Percentiles rank a stretch among this genome's conserved stretches.
These are phyloP conservation scores for Colletotrichum tamarilloi DNA, from an alignment of 2,329 filamentous ascomycete species.

Conservation along the genomic window DNA sequence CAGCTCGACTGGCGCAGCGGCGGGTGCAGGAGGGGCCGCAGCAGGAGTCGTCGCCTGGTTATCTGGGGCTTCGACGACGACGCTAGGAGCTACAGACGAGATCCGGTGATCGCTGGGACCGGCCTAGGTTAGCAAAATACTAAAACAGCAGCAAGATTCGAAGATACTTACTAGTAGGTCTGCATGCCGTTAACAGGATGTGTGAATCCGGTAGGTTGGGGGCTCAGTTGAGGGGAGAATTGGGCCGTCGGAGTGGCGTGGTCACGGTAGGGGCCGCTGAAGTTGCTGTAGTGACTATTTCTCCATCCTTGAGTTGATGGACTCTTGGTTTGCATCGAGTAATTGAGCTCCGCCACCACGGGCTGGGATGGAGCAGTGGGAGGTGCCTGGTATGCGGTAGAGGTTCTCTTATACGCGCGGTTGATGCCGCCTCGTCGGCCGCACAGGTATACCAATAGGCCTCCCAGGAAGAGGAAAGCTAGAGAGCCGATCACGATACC, in stretches of 20 bases:
- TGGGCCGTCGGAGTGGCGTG: not conserved
- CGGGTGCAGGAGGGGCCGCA: not conserved
- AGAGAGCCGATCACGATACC: conserved; percentile 67
- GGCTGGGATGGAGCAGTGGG: not conserved
- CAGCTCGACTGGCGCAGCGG: conserved; percentile 46
- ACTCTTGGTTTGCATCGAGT: conserved; percentile 39
- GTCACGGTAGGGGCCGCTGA: conserved; percentile 38
- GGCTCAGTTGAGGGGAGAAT: conserved; percentile 35
- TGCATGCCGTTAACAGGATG: conserved; percentile 15
- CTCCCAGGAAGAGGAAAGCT: conserved; percentile 55
- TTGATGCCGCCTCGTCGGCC: conserved; percentile 53
- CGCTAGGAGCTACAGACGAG: conserved; percentile 19
- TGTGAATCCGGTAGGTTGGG: conserved; percentile 11
- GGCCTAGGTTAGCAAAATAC: not conserved
- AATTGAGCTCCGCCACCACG: conserved; percentile 24
- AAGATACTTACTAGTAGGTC: conserved; percentile 43
- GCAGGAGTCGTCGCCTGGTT: conserved; percentile 30
- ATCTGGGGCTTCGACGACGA: conserved; percentile 26
- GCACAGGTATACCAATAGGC: conserved; percentile 60
- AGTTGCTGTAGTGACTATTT: conserved; percentile 38
- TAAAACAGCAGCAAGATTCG: not conserved
- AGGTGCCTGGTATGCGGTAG: not conserved
- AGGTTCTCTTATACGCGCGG: conserved; percentile 47
- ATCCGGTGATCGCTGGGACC: conserved; percentile 7
- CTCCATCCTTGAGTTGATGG: conserved; percentile 42